Conservation (phyloP, 2,329 filamentous ascomycete genomes). For the Rhinocladiella similis region DNA sequence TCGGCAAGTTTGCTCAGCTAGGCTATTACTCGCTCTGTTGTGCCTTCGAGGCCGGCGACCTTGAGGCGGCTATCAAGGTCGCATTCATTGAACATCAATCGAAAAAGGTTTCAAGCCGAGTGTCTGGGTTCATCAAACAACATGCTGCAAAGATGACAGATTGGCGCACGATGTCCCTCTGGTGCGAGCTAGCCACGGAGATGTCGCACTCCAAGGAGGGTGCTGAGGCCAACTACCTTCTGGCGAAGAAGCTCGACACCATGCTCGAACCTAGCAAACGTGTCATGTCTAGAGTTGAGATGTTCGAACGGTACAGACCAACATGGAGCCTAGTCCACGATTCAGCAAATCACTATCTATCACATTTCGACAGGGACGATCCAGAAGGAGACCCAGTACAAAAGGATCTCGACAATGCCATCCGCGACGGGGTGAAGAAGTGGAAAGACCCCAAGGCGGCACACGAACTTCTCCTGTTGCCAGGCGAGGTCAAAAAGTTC, state of each 20-base stretch:
- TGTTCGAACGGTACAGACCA: slow-evolving; percentile 2
- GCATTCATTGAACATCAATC: slow-evolving; percentile 11
- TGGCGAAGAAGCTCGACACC: slow-evolving; percentile 16
- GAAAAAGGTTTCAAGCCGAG: neutral
- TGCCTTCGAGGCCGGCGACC: slow-evolving; percentile 12
- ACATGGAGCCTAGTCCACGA: slow-evolving; percentile 17
- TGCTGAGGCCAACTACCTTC: slow-evolving; percentile 9
- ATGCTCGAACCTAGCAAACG: slow-evolving; percentile 14
- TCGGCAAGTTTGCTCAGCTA: slow-evolving; percentile 1
- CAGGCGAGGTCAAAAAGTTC: slow-evolving; percentile 7
- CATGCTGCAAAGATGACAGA: slow-evolving; percentile 10
- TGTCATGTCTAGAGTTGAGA: neutral
- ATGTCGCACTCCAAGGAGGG: slow-evolving; percentile 4
- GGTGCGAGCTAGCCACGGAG: slow-evolving; percentile 9
- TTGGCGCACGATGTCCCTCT: slow-evolving; percentile 18
- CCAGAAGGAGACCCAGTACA: slow-evolving; percentile 9
- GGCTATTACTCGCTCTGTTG: slow-evolving; percentile 13
- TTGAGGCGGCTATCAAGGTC: slow-evolving; percentile 16
- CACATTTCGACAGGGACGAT: slow-evolving; percentile 6
- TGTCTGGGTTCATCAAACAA: slow-evolving; percentile 5
- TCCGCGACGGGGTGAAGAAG: slow-evolving; percentile 15
- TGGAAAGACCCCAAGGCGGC: slow-evolving; percentile 17
- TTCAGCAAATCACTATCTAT: slow-evolving; percentile 14
- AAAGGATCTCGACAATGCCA: slow-evolving; percentile 11
- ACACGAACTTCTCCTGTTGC: slow-evolving; percentile 7